These are phyloP conservation scores for Xerocomellus intermedius DNA, from an alignment of 768 basidiomycete genomes.

Conservation along the genomic window DNA sequence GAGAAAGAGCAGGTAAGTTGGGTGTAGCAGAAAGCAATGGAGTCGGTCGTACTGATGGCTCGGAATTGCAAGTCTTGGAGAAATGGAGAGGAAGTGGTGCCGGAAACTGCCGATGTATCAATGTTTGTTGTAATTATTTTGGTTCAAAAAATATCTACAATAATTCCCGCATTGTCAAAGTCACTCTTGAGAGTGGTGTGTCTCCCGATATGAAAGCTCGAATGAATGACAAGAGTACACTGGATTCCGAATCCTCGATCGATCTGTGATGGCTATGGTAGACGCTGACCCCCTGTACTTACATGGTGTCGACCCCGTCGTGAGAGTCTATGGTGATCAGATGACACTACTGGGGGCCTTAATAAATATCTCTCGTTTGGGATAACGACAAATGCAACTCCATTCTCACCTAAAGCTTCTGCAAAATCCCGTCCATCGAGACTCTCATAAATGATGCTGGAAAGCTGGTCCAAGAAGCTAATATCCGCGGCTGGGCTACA, in stretches of 20 bases:
- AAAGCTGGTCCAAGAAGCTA: conserved; percentile 7
- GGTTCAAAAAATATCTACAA: neutral
- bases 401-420: neutral
- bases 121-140: conserved; percentile 14
- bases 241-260: neutral
- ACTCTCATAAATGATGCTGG: conserved; percentile 7
- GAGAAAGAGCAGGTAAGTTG: neutral
- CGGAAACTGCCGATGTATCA: conserved; percentile 29
- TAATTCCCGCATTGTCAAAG: neutral
- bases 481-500: conserved; percentile 6
- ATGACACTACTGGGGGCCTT: too few relatives aligned
- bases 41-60: conserved; percentile 14
- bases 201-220: neutral
- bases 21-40: conserved; percentile 1
- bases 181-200: neutral
- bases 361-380: too few relatives aligned
- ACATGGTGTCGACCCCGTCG: too few relatives aligned
- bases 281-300: too few relatives aligned
- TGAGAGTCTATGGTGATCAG: too few relatives aligned
- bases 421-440: neutral
- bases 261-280: too few relatives aligned
- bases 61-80: conserved; percentile 14
- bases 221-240: neutral
- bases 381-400: neutral
- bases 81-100: conserved; percentile 13